Percentiles rank a stretch among this genome's conserved stretches.
These are phyloP conservation scores for Mycosarcoma mackinlayi DNA, from an alignment of 1,284 basidiomycete species.

Conservation along the genomic window DNA sequence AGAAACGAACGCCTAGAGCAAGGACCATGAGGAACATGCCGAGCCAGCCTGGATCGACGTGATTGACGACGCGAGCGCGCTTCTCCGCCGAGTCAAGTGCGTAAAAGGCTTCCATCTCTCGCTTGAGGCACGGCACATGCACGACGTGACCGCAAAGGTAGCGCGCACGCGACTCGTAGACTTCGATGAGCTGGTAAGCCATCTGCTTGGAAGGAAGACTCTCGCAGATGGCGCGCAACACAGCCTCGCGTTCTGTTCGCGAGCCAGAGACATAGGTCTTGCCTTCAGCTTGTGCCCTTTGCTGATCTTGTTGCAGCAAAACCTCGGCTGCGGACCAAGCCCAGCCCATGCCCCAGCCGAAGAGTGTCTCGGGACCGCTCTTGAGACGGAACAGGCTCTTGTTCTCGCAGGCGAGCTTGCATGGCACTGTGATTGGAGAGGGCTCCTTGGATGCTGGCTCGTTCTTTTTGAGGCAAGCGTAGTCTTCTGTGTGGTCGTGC, in stretches of 20 bases:
- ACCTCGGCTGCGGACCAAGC: constrained; percentile 60
- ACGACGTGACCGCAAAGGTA: constrained; percentile 56
- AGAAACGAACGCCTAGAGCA: constrained; percentile 61
- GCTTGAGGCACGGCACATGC: constrained; percentile 54
- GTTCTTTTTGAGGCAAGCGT: constrained; percentile 30
- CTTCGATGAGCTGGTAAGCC: constrained; percentile 56
- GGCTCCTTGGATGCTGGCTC: constrained; percentile 35
- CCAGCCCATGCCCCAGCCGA: constrained; percentile 67
- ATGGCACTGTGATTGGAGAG: constrained; percentile 32
- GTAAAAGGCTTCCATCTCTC: constrained; percentile 61
- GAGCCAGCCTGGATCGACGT: constrained; percentile 63
- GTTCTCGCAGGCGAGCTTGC: constrained; percentile 40
- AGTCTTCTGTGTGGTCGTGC: constrained; percentile 11
- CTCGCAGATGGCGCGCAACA: constrained; percentile 58
- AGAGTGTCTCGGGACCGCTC: constrained; percentile 58
- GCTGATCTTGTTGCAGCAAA: constrained; percentile 29
- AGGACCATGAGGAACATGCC: constrained; percentile 58
- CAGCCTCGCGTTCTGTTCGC: constrained; percentile 57
- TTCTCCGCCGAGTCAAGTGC: constrained; percentile 54
- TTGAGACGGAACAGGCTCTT: constrained; percentile 52
- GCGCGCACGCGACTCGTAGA: constrained; percentile 54
- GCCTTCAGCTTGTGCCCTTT: constrained; percentile 33
- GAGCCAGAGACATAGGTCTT: constrained; percentile 22
- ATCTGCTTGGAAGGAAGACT: constrained; percentile 56
- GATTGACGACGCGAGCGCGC: constrained; percentile 60